Evolutionary conservation across 2,329 filamentous ascomycete genomes (phyloP).

Genomic region (Amesomyces nigricolor): DNA sequence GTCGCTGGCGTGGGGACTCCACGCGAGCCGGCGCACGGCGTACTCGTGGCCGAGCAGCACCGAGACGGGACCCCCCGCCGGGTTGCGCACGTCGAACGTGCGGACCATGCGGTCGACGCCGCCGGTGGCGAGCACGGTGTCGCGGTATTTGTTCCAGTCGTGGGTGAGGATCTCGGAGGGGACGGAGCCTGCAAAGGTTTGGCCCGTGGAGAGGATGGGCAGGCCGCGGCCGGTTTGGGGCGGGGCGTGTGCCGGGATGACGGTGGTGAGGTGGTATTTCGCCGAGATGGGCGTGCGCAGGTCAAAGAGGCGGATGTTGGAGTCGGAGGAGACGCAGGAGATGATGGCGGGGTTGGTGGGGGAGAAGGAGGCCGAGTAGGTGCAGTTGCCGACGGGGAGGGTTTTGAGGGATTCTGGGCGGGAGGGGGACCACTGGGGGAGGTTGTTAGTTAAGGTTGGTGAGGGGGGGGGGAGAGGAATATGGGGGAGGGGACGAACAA

Average conservation of each 20-base stretch:
- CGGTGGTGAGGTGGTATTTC: slow-evolving; percentile 77
- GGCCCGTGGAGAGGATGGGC: slow-evolving; percentile 23
- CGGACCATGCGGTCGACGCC: slow-evolving; percentile 84
- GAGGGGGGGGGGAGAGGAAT: background rate
- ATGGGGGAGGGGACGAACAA: slow-evolving; percentile 44
- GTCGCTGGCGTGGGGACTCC: slow-evolving; percentile 91
- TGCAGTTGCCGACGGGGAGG: slow-evolving; percentile 86
- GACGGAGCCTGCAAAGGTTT: slow-evolving; percentile 37
- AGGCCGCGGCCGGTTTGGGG: slow-evolving; percentile 32
- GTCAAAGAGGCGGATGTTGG: slow-evolving; percentile 84
- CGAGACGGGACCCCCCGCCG: slow-evolving; percentile 63
- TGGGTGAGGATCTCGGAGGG: slow-evolving; percentile 85
- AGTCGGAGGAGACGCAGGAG: slow-evolving; percentile 84
- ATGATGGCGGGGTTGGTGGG: slow-evolving; percentile 82
- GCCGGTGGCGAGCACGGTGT: slow-evolving; percentile 76
- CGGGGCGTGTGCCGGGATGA: slow-evolving; percentile 75
- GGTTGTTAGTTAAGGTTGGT: background rate
- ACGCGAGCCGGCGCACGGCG: slow-evolving; percentile 76
- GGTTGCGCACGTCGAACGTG: slow-evolving; percentile 83
- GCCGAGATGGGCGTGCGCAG: slow-evolving; percentile 79
- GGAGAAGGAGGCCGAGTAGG: slow-evolving; percentile 87
- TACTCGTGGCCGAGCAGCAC: slow-evolving; percentile 84
- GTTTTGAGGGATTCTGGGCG: slow-evolving; percentile 70
- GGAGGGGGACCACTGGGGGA: slow-evolving; percentile 71
- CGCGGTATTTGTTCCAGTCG: slow-evolving; percentile 98